Evolutionary conservation across 1,284 basidiomycete species (phyloP).

Genomic region (Boletus mariae): DNA sequence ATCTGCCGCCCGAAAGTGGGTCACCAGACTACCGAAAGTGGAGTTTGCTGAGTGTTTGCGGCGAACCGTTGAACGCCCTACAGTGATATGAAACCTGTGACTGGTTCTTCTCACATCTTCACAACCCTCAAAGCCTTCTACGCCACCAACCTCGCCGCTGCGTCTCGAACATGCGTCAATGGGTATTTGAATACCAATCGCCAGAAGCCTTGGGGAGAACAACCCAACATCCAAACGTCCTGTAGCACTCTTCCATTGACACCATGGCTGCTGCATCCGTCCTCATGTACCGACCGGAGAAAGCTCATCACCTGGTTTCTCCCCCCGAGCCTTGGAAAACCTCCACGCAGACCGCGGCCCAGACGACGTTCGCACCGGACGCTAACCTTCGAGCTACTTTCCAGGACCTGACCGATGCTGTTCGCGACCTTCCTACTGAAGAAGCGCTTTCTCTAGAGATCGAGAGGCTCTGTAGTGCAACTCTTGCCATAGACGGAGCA

Average conservation of each 20-base stretch:
- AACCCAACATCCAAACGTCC: background rate
- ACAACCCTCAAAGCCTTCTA: conserved; percentile 7
- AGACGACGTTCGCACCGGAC: background rate
- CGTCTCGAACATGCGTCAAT: background rate
- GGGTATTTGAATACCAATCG: conserved; percentile 13
- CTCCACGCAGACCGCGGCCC: background rate
- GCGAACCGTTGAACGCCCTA: too few species aligned
- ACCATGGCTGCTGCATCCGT: conserved; percentile 13
- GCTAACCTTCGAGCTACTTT: background rate
- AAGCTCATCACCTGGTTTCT: background rate
- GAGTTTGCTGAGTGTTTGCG: too few species aligned
- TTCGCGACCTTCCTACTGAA: conserved; percentile 12
- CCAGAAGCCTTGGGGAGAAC: background rate
- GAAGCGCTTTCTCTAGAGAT: conserved; percentile 17
- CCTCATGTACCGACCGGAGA: conserved; percentile 1
- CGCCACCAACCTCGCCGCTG: background rate
- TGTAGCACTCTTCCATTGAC: background rate
- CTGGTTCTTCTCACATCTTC: background rate
- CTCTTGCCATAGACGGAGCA: conserved; percentile 17
- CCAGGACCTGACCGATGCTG: background rate
- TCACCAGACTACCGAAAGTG: too few species aligned
- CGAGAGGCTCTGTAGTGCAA: conserved; percentile 11
- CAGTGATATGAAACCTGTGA: too few species aligned
- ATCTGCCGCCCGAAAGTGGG: too few species aligned
- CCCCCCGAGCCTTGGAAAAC: background rate